Evolutionary conservation across 352 stramenopile genomes (phyloP), one percentile per base, ranked within the genome.

Genomic region (Peronospora belbahrii): DNA sequence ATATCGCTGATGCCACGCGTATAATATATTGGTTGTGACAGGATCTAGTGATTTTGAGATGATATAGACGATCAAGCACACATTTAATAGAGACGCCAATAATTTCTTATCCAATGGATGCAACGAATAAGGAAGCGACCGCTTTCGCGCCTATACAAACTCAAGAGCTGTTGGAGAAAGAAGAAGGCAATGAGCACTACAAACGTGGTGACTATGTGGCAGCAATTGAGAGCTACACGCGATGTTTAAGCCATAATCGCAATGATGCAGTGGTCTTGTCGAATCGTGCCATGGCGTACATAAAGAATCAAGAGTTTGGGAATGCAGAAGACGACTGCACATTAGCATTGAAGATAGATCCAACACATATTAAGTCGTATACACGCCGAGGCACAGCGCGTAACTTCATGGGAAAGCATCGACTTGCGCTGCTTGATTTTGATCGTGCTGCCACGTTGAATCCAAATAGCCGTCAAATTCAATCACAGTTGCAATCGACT

Each of bases 101-200:
- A n/a, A n/a, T n/a, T n/a, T n/a, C n/a, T n/a, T n/a, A 31, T 34
- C 44, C 22, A 28, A 19, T 52, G 25, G 18, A 27, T 30, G 18
- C 48, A 48, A 48, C 34, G 9, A 59, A 6, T 9, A 55, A 22
- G 28, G 8, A 24, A 9, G n/a, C n/a, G 10, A 39, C 33, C 2
- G 36, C 31, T n/a, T n/a, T n/a, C n/a, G n/a, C n/a, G n/a, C n/a
- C n/a, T 6, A 55, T 65, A 42, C 56, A 69, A 42, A 59, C 22
- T 48, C 70, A 78, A 19, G 76, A 86, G 17, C 63, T 85, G 13
- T 47, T 90, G 9, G 89, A 97, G 46, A 72, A 74, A 10, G 71
- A 94, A 50, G 94, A 97, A 43, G 93, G 93, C 8, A 98, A 98
- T 52, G 83, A 82, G 22, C 85, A 88, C 54, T 97, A 96, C 64